Conservation (phyloP, 441 rosid species). For the Arabidopsis hybrid region DNA sequence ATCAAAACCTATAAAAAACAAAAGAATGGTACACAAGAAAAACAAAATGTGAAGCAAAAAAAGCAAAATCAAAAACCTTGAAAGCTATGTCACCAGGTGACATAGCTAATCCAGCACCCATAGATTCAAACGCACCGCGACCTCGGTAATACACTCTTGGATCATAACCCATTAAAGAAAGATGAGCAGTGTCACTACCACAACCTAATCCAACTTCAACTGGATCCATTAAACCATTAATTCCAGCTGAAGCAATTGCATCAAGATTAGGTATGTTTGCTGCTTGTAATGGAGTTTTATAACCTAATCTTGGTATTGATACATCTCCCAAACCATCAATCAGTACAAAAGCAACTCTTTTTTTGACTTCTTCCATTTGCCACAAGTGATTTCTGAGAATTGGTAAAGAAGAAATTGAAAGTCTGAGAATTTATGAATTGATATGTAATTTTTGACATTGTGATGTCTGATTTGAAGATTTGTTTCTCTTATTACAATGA, state of each 20-base stretch:
- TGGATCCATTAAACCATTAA: slow-evolving; percentile 96
- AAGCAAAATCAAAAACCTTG: slow-evolving; percentile 52
- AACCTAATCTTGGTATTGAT: slow-evolving; percentile 74
- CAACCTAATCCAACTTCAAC: slow-evolving; percentile 97
- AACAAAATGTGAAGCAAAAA: background rate
- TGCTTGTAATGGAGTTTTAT: slow-evolving; percentile 81
- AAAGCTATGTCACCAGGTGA: slow-evolving; percentile 52
- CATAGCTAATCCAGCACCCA: too few species aligned
- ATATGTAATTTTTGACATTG: too few species aligned
- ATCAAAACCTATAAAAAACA: slow-evolving; percentile 12
- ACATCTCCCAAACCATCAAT: slow-evolving; percentile 95
- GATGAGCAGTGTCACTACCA: slow-evolving; percentile 66
- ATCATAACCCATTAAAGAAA: too few species aligned
- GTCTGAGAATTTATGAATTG: too few species aligned
- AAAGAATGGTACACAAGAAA: background rate
- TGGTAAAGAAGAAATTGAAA: too few species aligned
- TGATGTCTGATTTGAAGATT: too few species aligned
- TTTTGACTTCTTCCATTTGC: slow-evolving; percentile 39
- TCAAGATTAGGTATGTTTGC: slow-evolving; percentile 78
- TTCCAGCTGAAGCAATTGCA: slow-evolving; percentile 87
- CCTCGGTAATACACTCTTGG: too few species aligned
- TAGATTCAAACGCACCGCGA: too few species aligned
- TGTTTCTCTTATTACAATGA: too few species aligned
- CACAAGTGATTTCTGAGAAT: too few species aligned
- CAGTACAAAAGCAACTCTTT: slow-evolving; percentile 84